Conservation (phyloP, 2,329 filamentous ascomycete species). For the Penicillium expansum region DNA sequence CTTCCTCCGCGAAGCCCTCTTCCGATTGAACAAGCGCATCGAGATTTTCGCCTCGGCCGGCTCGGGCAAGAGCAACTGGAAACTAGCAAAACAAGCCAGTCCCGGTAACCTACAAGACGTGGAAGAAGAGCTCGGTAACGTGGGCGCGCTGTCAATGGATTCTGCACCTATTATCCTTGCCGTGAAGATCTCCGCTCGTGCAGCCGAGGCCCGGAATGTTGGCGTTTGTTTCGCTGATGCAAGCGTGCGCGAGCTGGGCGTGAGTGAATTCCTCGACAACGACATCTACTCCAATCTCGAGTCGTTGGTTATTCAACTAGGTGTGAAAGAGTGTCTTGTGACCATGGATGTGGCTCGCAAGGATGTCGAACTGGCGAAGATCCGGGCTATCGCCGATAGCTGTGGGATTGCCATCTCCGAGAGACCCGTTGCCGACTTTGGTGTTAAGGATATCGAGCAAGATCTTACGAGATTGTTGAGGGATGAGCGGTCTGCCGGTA, state of each 20-base stretch:
- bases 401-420: slow-evolving; percentile 90
- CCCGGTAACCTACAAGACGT: slow-evolving; percentile 96
- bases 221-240: slow-evolving; percentile 98
- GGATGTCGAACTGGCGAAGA: slow-evolving; percentile 82
- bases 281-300: slow-evolving; percentile 98
- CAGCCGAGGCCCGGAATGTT: slow-evolving; percentile 77
- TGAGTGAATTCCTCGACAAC: slow-evolving; percentile 98
- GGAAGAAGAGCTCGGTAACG: slow-evolving; percentile 81
- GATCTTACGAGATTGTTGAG: slow-evolving; percentile 84
- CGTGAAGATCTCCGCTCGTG: slow-evolving; percentile 88
- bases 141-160: slow-evolving; percentile 63
- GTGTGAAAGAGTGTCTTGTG: slow-evolving; percentile 90
- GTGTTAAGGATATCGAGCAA: slow-evolving; percentile 89
- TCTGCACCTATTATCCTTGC: slow-evolving; percentile 91
- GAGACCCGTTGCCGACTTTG: slow-evolving; percentile 72
- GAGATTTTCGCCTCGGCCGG: slow-evolving; percentile 81
- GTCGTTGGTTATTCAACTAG: slow-evolving; percentile 90
- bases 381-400: slow-evolving; percentile 84
- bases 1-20: slow-evolving; percentile 90
- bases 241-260: slow-evolving; percentile 88
- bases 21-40: slow-evolving; percentile 83
- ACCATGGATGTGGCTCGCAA: slow-evolving; percentile 75
- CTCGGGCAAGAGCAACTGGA: slow-evolving; percentile 81
- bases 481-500: slow-evolving; percentile 73
- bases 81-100: slow-evolving; percentile 84